Conservation (phyloP, 2,329 filamentous ascomycete species). For the Stemphylium lycopersici region DNA sequence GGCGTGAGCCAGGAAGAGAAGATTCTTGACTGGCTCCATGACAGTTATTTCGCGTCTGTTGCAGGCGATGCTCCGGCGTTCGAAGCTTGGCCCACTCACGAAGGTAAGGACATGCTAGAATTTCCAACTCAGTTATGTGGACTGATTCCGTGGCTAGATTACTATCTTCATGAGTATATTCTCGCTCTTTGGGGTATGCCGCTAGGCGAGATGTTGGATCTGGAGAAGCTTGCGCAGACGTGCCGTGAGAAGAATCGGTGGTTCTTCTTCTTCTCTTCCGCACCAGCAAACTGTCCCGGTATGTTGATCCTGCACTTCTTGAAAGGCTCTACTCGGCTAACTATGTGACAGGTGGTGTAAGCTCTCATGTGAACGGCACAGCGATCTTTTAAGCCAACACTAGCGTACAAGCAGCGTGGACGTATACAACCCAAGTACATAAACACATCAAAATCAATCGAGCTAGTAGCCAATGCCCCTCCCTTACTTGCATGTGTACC, state of each 20-base stretch:
- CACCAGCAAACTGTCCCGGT: slow-evolving; percentile 64
- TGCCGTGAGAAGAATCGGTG: slow-evolving; percentile 64
- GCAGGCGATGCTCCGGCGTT: slow-evolving; percentile 68
- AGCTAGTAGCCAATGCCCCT: too few relatives aligned
- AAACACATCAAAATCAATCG: too few relatives aligned
- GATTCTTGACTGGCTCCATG: slow-evolving; percentile 70
- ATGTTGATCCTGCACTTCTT: slow-evolving; percentile 2
- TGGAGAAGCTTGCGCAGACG: slow-evolving; percentile 60
- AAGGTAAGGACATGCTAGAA: slow-evolving; percentile 27
- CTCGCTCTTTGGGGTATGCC: slow-evolving; percentile 51
- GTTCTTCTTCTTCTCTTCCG: slow-evolving; percentile 67
- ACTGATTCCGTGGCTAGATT: slow-evolving; percentile 26
- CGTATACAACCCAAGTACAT: too few relatives aligned
- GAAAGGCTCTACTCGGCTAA: slow-evolving; percentile 1
- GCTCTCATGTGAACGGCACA: slow-evolving; percentile 53
- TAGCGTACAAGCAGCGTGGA: too few relatives aligned
- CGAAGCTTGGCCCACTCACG: slow-evolving; percentile 65
- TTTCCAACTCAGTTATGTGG: background rate
- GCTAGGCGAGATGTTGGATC: slow-evolving; percentile 50
- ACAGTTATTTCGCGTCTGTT: slow-evolving; percentile 70
- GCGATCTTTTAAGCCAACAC: slow-evolving; percentile 41
- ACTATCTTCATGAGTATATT: slow-evolving; percentile 47
- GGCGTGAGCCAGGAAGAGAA: slow-evolving; percentile 61
- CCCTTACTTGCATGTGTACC: too few relatives aligned
- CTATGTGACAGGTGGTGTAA: slow-evolving; percentile 45